Evolutionary conservation across 2,329 filamentous ascomycete genomes (phyloP).

Genomic region (Cadophora luteo-olivacea): DNA sequence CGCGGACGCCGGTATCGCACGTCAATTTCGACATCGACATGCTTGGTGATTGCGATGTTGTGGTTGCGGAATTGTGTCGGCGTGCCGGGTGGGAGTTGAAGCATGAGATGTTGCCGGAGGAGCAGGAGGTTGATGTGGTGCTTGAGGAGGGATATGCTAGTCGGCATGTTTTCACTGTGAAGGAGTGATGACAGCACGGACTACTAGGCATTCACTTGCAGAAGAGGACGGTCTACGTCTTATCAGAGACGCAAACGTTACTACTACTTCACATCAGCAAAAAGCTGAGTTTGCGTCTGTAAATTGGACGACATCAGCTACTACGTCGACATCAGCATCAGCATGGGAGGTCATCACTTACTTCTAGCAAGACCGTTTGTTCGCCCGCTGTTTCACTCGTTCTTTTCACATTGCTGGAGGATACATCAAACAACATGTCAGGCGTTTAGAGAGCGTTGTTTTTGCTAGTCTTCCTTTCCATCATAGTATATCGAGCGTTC

Average conservation of each 20-base stretch:
- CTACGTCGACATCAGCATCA: neutral
- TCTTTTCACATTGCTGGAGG: neutral
- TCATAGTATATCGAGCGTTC: neutral
- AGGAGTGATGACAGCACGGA: slow-evolving; percentile 17
- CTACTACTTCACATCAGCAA: neutral
- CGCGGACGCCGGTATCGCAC: slow-evolving; percentile 81
- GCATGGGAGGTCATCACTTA: neutral
- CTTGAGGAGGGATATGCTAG: slow-evolving; percentile 54
- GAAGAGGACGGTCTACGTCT: neutral
- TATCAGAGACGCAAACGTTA: neutral
- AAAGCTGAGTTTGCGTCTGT: neutral
- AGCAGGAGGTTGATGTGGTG: slow-evolving; percentile 65
- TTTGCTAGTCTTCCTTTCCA: neutral
- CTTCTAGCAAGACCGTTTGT: neutral
- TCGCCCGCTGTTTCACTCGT: neutral
- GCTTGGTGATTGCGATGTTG: slow-evolving; percentile 91
- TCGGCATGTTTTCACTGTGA: slow-evolving; percentile 50
- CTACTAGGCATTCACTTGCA: neutral
- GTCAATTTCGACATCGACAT: slow-evolving; percentile 97
- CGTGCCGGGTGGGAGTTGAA: slow-evolving; percentile 80
- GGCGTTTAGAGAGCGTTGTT: neutral
- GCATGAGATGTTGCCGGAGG: slow-evolving; percentile 82
- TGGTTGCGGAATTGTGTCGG: slow-evolving; percentile 85
- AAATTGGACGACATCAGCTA: too few relatives aligned
- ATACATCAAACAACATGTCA: neutral